Evolutionary conservation across 257 asterid genomes (phyloP).

Genomic region (Nyctanthes arbortristis): DNA sequence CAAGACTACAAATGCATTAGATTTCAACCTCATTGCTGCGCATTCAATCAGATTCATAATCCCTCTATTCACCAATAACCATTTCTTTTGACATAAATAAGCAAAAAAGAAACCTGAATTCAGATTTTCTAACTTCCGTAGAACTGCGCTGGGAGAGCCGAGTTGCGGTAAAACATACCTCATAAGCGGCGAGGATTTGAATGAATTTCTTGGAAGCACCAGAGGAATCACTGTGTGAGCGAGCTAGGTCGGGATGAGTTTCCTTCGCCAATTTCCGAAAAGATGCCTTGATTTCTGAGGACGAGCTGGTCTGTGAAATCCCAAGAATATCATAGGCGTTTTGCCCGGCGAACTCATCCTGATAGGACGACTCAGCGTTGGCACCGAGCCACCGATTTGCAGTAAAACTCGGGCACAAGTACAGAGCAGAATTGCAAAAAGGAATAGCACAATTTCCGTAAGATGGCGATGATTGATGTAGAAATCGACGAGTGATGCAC

Average conservation of each 20-base stretch:
- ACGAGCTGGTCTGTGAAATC: constrained; percentile 68
- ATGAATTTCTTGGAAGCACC: constrained; percentile 56
- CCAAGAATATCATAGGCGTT: constrained; percentile 82
- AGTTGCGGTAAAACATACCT: constrained; percentile 44
- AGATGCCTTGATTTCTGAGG: constrained; percentile 71
- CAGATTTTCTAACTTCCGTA: constrained; percentile 6
- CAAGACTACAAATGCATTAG: background rate
- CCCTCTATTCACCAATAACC: background rate
- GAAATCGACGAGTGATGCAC: constrained; percentile 29
- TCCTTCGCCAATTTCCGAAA: constrained; percentile 85
- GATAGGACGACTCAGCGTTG: constrained; percentile 49
- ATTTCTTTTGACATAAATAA: background rate
- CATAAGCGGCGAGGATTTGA: constrained; percentile 87
- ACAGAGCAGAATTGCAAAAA: constrained; percentile 3
- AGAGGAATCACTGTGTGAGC: constrained; percentile 36
- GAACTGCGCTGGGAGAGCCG: background rate
- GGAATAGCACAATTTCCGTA: background rate
- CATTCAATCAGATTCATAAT: background rate
- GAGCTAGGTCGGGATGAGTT: constrained; percentile 87
- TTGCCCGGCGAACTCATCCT: constrained; percentile 58
- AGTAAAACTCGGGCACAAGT: constrained; percentile 18
- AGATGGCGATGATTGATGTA: constrained; percentile 12
- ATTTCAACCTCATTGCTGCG: background rate
- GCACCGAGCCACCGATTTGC: constrained; percentile 54
- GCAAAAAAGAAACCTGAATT: background rate